phyloP scores from a whole-genome alignment of 176 grass and related monocot genomes.

The barley (Hordeum vulgare) region DNA sequence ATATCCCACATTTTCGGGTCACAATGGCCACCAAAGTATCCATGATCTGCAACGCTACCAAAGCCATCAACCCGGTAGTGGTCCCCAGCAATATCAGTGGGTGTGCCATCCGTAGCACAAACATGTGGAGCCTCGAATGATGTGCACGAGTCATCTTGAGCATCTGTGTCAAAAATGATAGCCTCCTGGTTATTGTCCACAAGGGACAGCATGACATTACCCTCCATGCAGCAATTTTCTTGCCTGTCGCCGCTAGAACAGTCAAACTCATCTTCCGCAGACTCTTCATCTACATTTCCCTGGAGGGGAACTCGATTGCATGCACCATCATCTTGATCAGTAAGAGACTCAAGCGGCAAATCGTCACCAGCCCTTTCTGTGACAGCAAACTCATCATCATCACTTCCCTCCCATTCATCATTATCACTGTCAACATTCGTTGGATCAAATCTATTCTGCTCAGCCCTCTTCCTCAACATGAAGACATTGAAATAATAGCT shows the following conservation, averaged over 20 bases:
- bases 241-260: neutral
- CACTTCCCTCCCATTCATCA: conserved; percentile 72
- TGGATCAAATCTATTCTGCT: conserved; percentile 74
- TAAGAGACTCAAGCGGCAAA: conserved; percentile 61
- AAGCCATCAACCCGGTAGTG: conserved; percentile 15
- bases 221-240: neutral
- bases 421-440: conserved; percentile 77
- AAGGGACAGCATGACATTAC: conserved; percentile 3
- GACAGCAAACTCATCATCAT: conserved; percentile 31
- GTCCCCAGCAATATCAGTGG: conserved; percentile 12
- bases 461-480: conserved; percentile 79
- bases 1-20: conserved; percentile 57
- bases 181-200: conserved; percentile 20
- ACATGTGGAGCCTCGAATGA: conserved; percentile 57
- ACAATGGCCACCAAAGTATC: conserved; percentile 40
- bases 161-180: conserved; percentile 22
- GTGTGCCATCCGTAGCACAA: conserved; percentile 1
- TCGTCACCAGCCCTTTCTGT: conserved; percentile 45
- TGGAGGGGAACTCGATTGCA: conserved; percentile 19
- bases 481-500: conserved; percentile 95
- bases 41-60: conserved; percentile 28
- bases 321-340: conserved; percentile 41
- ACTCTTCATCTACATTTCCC: conserved; percentile 26
- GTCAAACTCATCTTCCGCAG: conserved; percentile 33
- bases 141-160: conserved; percentile 73